Base-by-base conservation (phyloP, 1,139 yeast species). In the Taphrina sp. region DNA sequence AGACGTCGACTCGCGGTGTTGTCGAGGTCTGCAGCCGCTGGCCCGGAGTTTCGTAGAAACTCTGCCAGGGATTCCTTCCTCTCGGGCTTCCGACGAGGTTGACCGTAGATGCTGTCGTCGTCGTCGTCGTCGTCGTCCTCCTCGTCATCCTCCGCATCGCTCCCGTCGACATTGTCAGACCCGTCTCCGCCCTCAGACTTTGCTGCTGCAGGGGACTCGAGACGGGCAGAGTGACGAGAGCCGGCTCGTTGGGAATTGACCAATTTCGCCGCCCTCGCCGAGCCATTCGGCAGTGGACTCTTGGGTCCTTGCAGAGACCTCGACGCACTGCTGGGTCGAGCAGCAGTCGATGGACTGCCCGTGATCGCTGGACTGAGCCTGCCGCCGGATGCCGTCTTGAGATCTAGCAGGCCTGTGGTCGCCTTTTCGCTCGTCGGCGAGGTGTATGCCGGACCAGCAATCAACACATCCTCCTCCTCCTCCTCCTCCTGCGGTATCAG, bases 401-500 rank as follows among this genome's bases (percentile, higher is more conserved):
- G 12, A 14, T 8, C 35, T 12, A 12, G 10, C 31, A 28, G 31
- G n/a, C n/a, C n/a, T n/a, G n/a, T n/a, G n/a, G n/a, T n/a, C n/a
- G n/a, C n/a, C n/a, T n/a, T n/a, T n/a, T n/a, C n/a, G n/a, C n/a
- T n/a, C n/a, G 7, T 26, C 1, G 45, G 45, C 3, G 45, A 41
- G n/a, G 10, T 39, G 26, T 49, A 49, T 4, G 54, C 54, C 5
- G 45, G 54, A 7, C 54, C 54, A 12, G 54, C 54, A 12, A 49
- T 24, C 34, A 49, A 23, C 16, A 31, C 39, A 31, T 49, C 39
- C 29, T 22, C 46, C 12, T 7, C 7, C 12, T 7, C 10, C 31
- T 26, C 10, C n/a, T n/a, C n/a, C n/a, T n/a, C n/a, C n/a, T n/a
- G n/a, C n/a, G n/a, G n/a, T n/a, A n/a, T n/a, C n/a, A n/a, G n/a